Base-by-base conservation (phyloP, 2,329 filamentous ascomycete genomes). In the Microsporum ferrugineum region DNA sequence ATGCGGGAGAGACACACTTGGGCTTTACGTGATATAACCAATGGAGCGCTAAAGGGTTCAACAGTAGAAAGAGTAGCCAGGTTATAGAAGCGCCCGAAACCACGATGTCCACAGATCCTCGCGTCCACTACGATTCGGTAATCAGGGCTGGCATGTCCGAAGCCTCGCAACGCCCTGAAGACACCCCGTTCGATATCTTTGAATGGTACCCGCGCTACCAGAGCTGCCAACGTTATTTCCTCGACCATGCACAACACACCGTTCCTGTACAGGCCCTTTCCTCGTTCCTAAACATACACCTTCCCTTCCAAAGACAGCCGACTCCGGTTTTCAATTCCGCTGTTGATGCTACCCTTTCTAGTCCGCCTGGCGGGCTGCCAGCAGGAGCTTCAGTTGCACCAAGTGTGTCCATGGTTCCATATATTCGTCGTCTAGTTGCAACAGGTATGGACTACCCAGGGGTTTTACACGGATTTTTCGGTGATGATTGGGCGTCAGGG, bases 381-480 rank as follows among this genome's bases (percentile, higher is more conserved):
- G 67, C 71, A 49, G 69, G 72, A 64, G 66, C 73, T 51, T 68
- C 76, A 41, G 71, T 73, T 2, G 70, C 73, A 7, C 72, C 69
- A 10, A 69, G 72, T 66, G 80, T 91, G 53, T 90, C 88, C 1
- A 79, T 96, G 8, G 82, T 94, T 2, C 92, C 94, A 0, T 99
- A 95, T 72, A 86, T 97, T 64, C 87, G 92, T 38, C 88, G 94
- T 14, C 82, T 97, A 1, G 85, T 97, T 55, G 89, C 89, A 14
- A 97, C 92, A 0, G 92, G 91, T 1, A 94, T 95, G 77, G 94
- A 97, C 72, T 86, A 85, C 45, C 85, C 88, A 0, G 85, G 85
- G 0, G 86, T 97, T n/a, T 78, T 99, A 63, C 89, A 96, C 70
- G 91, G 91, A 8, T 96, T 96, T 77, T 99, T 97, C 68, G 94